Percentiles rank a stretch among this genome's conserved stretches.
phyloP scores from a whole-genome alignment of 768 basidiomycete species.

The Pulveroboletus sp. region DNA sequence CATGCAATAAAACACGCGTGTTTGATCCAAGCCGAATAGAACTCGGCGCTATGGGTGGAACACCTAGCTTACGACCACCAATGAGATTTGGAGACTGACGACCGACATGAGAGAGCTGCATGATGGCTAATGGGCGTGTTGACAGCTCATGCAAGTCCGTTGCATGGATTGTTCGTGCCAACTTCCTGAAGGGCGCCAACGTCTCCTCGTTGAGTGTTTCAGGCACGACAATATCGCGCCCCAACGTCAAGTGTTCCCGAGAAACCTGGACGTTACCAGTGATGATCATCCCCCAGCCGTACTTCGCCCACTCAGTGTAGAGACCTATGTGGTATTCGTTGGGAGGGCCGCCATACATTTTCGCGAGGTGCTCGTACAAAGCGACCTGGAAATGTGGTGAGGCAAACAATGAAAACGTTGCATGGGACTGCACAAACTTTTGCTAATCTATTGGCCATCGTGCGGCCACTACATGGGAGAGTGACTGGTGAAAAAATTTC shows the following conservation, averaged over 20 bases:
- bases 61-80: slow-evolving; percentile 59
- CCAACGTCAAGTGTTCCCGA: slow-evolving; percentile 57
- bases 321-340: slow-evolving; percentile 57
- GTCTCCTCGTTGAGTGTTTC: slow-evolving; percentile 36
- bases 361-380: slow-evolving; percentile 80
- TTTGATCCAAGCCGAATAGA: slow-evolving; percentile 44
- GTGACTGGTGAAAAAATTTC: slow-evolving; percentile 24
- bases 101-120: slow-evolving; percentile 82
- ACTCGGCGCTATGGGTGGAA: slow-evolving; percentile 68
- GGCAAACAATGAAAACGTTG: not conserved
- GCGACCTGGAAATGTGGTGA: slow-evolving; percentile 56
- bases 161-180: slow-evolving; percentile 51
- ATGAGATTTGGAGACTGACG: slow-evolving; percentile 76
- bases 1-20: slow-evolving; percentile 4
- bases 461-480: slow-evolving; percentile 33
- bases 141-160: slow-evolving; percentile 5
- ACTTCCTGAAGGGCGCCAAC: slow-evolving; percentile 44
- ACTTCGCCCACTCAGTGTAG: slow-evolving; percentile 70
- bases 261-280: slow-evolving; percentile 83
- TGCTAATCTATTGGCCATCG: slow-evolving; percentile 44
- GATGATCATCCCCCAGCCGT: slow-evolving; percentile 83
- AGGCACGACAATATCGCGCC: slow-evolving; percentile 67
- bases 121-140: slow-evolving; percentile 46
- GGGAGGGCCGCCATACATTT: slow-evolving; percentile 64
- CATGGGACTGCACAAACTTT: slow-evolving; percentile 37